Base-by-base conservation (phyloP, 2,329 filamentous ascomycete genomes). In the Pseudocercospora eumusae region DNA sequence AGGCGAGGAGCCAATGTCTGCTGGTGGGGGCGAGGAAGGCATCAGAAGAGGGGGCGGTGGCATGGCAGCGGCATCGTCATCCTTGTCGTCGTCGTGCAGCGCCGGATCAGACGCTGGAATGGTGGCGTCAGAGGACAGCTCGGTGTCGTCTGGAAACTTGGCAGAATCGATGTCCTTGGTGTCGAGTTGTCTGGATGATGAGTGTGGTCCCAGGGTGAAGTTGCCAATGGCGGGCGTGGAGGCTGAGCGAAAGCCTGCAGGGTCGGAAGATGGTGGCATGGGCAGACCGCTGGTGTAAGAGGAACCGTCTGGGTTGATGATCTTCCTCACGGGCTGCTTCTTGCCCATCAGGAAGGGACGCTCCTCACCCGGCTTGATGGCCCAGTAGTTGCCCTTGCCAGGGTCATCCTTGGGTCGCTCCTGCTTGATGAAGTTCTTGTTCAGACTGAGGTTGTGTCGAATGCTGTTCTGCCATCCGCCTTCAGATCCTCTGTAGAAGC, bases 401-500 rank as follows among this genome's bases (percentile, higher is more conserved):
- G 93, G 93, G 72, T 98, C 95, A 74, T 97, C 93, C 81, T 98
- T 98, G 61, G 93, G 92, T 62, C 95, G 86, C 76, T 97, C 93
- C 73, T 96, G 90, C 79, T 98, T 98, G 75, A 93, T 88, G 73
- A 98, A 98, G 52, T 91, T 91, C 79, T 98, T 98, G 82, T 97
- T 96, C 49, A 99, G 82, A 73, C 93, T 97, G 33, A 99, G 86
- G 70, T 99, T 99, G 78, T 99, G 95, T 33, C 95, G 90, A 75
- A 99, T 99, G 80, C 95, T 98, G 77, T 99, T 99, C 78, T 98
- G 93, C 95, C 95, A 99, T 66, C 95, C 93, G 10, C 90, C 87
- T 71, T 97, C 92, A 60, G 88, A 85, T 47, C 87, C 85, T 69
- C 86, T 88, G 80, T 98, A 99, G 78, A 93, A 97, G 4, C 86